Evolutionary conservation across 1,139 yeast genomes (phyloP), one percentile per base, ranked within the genome.

Genomic region (Blastobotrys serpentis): DNA sequence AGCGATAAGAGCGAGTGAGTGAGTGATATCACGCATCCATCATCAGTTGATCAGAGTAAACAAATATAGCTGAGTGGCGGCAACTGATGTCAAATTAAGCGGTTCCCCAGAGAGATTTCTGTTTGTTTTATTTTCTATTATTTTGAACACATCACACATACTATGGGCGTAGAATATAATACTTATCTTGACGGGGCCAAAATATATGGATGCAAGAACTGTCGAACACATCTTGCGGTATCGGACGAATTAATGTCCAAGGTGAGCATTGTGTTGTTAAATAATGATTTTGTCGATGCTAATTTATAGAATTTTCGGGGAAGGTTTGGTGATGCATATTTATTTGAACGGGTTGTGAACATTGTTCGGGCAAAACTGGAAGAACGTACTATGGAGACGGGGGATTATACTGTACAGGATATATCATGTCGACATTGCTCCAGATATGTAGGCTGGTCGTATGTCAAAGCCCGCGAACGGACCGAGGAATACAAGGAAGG

Each of bases 401-500:
- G 96, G 1, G 65, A 66, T 23, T 88, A 85, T 63, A 69, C 75
- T 11, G 84, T 86, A 22, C 78, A 79, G 56, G 79, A 79, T 53
- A 77, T 86, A 30, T 66, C 66, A 46, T 87, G 96, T 65, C 77
- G 76, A 52, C 86, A 81, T 59, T 87, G 96, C 64, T 66, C 70
- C 45, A 62, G 67, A 3, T 72, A 73, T 42, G 68, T 87, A 30
- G 96, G 96, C 7, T 87, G 96, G 96, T 78, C 75, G 56, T 88
- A 88, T 64, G 73, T 83, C 52, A 77, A 75, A 58, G 77, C 92
- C 10, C 79, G 72, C 53, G 70, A 72, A 41, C 67, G 69, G 46
- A 62, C 71, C 22, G 88, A 87, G 65, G 70, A 73, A 52, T 87
- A 87, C 65, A 87, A 88, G 64, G 92, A 82, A 62, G 88, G 89